Evolutionary conservation across 208 protist species (phyloP).

Genomic region (Novymonas esmeraldas): DNA sequence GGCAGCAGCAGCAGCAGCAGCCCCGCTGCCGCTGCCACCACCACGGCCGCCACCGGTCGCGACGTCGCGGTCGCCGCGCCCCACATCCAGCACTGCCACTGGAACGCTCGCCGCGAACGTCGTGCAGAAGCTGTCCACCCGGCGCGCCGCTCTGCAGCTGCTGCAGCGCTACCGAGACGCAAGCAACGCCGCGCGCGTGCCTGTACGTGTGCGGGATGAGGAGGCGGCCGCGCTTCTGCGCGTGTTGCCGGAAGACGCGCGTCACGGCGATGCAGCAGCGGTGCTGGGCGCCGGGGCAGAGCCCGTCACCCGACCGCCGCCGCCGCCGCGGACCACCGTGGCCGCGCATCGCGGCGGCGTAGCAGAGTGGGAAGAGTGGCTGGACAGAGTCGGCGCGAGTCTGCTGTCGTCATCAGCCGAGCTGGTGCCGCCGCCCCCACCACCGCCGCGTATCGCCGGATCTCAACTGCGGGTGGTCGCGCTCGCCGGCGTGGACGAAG

Average conservation of each 20-base stretch:
- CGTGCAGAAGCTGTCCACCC: constrained; percentile 21
- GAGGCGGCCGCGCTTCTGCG: constrained; percentile 20
- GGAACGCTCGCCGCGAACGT: constrained; percentile 13
- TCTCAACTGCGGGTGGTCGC: too few relatives aligned
- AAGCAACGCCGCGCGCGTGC: neutral
- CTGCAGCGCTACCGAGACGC: constrained; percentile 6
- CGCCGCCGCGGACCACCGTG: neutral
- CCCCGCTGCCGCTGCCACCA: neutral
- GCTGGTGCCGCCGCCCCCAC: too few relatives aligned
- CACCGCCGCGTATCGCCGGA: constrained; percentile 9
- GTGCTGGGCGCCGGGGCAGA: neutral
- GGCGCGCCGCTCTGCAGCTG: constrained; percentile 14
- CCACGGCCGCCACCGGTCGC: too few relatives aligned
- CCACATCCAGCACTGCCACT: neutral
- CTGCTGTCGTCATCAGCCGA: too few relatives aligned
- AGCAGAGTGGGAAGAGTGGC: too few relatives aligned
- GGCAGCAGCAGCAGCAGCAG: neutral
- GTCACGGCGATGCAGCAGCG: neutral
- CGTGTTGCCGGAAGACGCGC: constrained; percentile 9
- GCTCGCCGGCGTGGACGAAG: too few relatives aligned
- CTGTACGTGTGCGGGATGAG: neutral
- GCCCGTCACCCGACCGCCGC: too few relatives aligned
- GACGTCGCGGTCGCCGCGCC: neutral
- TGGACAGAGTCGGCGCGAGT: too few relatives aligned
- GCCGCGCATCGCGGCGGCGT: neutral